These are phyloP conservation scores for Suhomyces yuchorum DNA, from an alignment of 1,139 yeast species.

Conservation along the genomic window DNA sequence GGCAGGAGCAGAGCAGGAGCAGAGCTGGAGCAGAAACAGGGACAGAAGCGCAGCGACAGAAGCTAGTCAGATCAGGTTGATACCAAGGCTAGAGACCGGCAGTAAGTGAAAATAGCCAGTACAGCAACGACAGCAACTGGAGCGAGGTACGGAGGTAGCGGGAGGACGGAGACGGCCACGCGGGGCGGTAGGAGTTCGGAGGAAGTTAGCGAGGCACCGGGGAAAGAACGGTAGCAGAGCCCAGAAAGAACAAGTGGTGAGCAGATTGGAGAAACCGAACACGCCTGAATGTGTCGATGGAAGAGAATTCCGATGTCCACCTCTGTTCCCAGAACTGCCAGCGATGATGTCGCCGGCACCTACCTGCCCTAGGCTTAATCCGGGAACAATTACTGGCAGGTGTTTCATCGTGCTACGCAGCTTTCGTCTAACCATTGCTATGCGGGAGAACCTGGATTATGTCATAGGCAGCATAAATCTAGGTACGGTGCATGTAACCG, in stretches of 20 bases:
- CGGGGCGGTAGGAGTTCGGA: no score
- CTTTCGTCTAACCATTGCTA: conserved; percentile 9
- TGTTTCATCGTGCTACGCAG: conserved; percentile 6
- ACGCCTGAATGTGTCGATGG: neutral
- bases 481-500: neutral
- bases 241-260: neutral
- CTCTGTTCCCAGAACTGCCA: neutral
- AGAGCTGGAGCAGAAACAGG: no score
- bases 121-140: no score
- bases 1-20: neutral
- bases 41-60: no score
- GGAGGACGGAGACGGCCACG: no score
- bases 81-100: no score
- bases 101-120: no score
- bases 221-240: neutral
- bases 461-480: neutral
- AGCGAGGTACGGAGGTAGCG: no score
- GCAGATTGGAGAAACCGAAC: neutral
- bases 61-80: no score
- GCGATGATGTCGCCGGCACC: neutral
- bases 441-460: conserved; percentile 2
- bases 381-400: neutral
- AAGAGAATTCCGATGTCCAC: neutral
- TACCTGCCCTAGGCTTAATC: neutral
- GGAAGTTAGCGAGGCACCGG: neutral